Evolutionary conservation across 495 filamentous ascomycete genomes (phyloP), one percentile per base, ranked within the genome.

Genomic region (Bombardia bombarda): DNA sequence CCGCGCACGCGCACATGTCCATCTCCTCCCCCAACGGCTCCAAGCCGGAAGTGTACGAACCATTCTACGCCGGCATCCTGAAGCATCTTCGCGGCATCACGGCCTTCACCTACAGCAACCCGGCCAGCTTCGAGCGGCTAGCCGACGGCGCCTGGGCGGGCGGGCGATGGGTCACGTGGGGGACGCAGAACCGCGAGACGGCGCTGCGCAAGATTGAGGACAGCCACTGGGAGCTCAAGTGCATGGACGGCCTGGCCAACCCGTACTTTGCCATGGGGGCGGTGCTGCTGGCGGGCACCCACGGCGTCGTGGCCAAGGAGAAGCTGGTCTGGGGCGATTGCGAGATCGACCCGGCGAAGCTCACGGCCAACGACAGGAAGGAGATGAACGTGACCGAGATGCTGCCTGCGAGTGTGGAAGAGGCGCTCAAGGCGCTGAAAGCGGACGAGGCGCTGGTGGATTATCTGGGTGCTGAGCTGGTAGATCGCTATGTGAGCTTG

Each of bases 101-200:
- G 26, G 83, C 84, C 0, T 77, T 90, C 46, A 69, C 75, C 0
- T 74, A 85, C 47, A 63, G 78, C 21, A 75, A 77, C 42, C 57
- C 69, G 3, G 62, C 67, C 0, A 77, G 70, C 45, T 90, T 87
- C 59, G 70, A 70, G 24, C 68, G 86, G 7, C 64, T 83, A n/a
- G 52, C 52, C 3, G 82, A 85, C 48, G 72, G 82, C 10, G 65
- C 70, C 25, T 94, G 88, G 88, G 75, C 81, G 0, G 84, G 83
- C 2, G 84, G 84, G 0, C 72, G 78, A 4, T 89, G 80, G 75
- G 71, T 87, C 0, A 61, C 75, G 0, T 89, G 85, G 83, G 86
- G 86, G 10, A 82, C 78, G 33, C 74, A 89, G 56, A 88, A 89
- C 53, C 75, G 81, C 16, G 85, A 89, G 61, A 67, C 74, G 6